Base-by-base conservation (phyloP, 1,284 basidiomycete genomes). In the Cutaneotrichosporon curvatum region DNA sequence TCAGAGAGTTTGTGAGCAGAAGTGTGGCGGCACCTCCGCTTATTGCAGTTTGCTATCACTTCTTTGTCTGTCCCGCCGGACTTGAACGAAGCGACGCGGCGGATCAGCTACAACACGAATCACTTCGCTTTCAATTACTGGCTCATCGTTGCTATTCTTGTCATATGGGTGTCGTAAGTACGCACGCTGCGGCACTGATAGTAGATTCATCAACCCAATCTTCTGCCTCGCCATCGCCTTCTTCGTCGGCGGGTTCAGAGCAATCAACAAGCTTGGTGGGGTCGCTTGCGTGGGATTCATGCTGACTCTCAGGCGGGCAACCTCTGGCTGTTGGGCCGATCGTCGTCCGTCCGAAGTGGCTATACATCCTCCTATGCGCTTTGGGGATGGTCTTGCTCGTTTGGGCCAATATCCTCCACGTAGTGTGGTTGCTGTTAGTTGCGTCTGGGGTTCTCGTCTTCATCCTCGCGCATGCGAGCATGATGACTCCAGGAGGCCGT, bases 31-130 rank as follows among this genome's bases (percentile, higher is more conserved):
- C n/a, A n/a, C n/a, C n/a, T n/a, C n/a, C n/a, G n/a, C n/a, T n/a
- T n/a, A n/a, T n/a, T n/a, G n/a, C n/a, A n/a, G n/a, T n/a, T n/a
- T n/a, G n/a, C n/a, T n/a, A n/a, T n/a, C n/a, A n/a, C n/a, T n/a
- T n/a, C n/a, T n/a, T n/a, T n/a, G n/a, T n/a, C n/a, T n/a, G n/a
- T n/a, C 58, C 75, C 75, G 14, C 61, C 66, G 37, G 72, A 91
- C 81, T 48, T 84, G 79, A 77, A 76, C 61, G 75, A 77, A 52
- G 75, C 75, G 10, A 76, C 76, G 14, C 32, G 38, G 86, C 81
- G 90, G 51, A 85, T 94, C 79, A 87, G 88, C 2, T 65, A 94
- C 76, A 96, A 95, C 76, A 90, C 90, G 14, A 81, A 84, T 45
- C 86, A 87, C 70, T 88, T 87, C 72, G 86, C 84, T 50, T 84